A percentile compares a stretch with the other conserved stretches of the same genome.
Conservation (phyloP, 495 filamentous ascomycete species). For the Gamarada debralockiae region DNA sequence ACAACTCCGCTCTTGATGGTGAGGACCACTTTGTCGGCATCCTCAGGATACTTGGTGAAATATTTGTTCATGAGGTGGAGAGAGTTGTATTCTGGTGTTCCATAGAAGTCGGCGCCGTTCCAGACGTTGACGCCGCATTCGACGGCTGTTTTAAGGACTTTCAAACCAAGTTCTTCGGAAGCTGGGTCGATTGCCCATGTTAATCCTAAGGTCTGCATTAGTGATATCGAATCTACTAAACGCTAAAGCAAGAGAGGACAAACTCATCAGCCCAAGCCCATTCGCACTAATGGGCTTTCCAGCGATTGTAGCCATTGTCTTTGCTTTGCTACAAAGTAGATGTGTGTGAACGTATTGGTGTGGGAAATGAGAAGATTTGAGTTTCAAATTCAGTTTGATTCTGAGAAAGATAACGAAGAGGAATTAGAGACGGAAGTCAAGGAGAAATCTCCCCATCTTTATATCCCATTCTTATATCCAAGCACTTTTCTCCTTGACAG, state of each 20-base stretch:
- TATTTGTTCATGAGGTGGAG: slow-evolving; percentile 60
- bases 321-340: neutral
- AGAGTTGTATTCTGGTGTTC: slow-evolving; percentile 62
- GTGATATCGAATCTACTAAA: neutral
- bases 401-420: neutral
- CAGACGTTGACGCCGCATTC: slow-evolving; percentile 61
- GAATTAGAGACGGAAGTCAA: neutral
- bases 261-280: slow-evolving; percentile 13
- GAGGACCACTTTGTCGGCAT: slow-evolving; percentile 59
- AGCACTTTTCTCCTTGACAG: neutral
- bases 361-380: too few species aligned
- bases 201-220: slow-evolving; percentile 45
- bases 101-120: slow-evolving; percentile 83
- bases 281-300: slow-evolving; percentile 11
- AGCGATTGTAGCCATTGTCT: slow-evolving; percentile 2
- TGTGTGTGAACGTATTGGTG: too few species aligned
- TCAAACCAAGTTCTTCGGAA: slow-evolving; percentile 58
- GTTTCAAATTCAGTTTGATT: neutral
- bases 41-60: slow-evolving; percentile 62
- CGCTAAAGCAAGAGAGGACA: neutral
- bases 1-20: slow-evolving; percentile 60
- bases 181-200: slow-evolving; percentile 61
- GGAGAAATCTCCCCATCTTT: neutral
- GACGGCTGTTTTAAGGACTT: slow-evolving; percentile 61
- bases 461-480: neutral